Conservation (phyloP, 106 monocot genomes). For the Dendrobium officinale region DNA sequence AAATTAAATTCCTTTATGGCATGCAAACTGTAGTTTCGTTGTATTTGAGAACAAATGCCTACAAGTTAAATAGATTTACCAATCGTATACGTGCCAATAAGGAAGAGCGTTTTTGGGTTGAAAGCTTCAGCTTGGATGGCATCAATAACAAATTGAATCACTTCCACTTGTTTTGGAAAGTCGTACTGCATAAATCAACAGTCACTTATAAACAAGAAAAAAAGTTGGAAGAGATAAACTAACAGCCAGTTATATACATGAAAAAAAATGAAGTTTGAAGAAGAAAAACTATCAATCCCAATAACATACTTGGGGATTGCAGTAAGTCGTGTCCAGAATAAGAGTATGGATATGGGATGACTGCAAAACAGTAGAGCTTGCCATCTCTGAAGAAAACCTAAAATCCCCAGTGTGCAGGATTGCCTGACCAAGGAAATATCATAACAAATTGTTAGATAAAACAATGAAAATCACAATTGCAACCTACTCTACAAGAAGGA, state of each 20-base stretch:
- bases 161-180: conserved; percentile 91
- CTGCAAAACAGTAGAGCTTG: conserved; percentile 41
- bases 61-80: conserved; percentile 32
- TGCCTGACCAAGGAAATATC: conserved; percentile 31
- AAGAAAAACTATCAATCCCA: background rate
- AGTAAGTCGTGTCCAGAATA: conserved; percentile 94
- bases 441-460: background rate
- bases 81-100: conserved; percentile 93
- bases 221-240: background rate
- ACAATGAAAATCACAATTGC: background rate
- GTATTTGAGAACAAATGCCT: background rate
- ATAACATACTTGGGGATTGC: conserved; percentile 68
- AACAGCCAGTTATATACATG: background rate
- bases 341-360: conserved; percentile 69
- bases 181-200: conserved; percentile 57
- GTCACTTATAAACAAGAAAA: too few relatives aligned
- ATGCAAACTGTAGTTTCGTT: too few relatives aligned
- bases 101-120: conserved; percentile 88
- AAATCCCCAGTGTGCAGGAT: conserved; percentile 97
- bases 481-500: background rate
- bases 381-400: conserved; percentile 81
- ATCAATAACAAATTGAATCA: conserved; percentile 93
- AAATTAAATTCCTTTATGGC: too few relatives aligned
- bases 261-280: background rate
- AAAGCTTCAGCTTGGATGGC: conserved; percentile 98